Evolutionary conservation across 23 red algal species (phyloP).

Genomic region (Chondrus crispus): DNA sequence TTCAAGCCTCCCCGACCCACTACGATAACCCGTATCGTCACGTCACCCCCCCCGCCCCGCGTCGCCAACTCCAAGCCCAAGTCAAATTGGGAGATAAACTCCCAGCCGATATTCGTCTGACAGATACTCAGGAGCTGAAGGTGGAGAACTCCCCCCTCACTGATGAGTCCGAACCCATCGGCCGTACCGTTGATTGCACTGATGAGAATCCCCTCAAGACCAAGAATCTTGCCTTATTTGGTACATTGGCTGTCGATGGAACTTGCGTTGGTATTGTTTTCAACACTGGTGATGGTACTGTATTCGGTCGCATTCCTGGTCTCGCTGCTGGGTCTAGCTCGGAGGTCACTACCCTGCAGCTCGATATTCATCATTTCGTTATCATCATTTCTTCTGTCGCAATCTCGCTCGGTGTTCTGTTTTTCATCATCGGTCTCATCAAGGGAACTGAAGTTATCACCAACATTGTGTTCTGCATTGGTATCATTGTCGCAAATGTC

Average conservation of each 20-base stretch:
- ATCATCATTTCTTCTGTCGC: conserved; percentile 29
- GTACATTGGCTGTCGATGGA: conserved; percentile 51
- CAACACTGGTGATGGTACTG: conserved; percentile 43
- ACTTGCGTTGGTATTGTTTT: conserved; percentile 41
- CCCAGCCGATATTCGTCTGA: conserved; percentile 62
- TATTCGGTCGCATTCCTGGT: conserved; percentile 43
- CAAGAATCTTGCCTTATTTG: conserved; percentile 68
- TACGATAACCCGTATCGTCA: conserved; percentile 37
- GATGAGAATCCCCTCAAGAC: conserved; percentile 60
- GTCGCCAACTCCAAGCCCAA: no score
- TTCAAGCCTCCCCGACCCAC: no score
- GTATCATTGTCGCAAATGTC: conserved; percentile 64
- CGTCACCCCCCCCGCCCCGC: neutral
- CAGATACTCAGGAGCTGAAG: conserved; percentile 42
- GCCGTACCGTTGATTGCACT: neutral
- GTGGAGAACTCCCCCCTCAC: conserved; percentile 68
- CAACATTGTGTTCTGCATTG: conserved; percentile 50
- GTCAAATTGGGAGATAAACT: conserved; percentile 68
- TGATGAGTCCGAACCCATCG: conserved; percentile 53
- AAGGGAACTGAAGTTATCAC: neutral
- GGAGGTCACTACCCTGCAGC: conserved; percentile 47
- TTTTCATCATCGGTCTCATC: conserved; percentile 22
- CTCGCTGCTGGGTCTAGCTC: conserved; percentile 11
- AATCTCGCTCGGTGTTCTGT: conserved; percentile 45
- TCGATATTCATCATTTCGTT: conserved; percentile 67